Conservation (phyloP, 2,329 filamentous ascomycete genomes). For the Thelonectria rubi region DNA sequence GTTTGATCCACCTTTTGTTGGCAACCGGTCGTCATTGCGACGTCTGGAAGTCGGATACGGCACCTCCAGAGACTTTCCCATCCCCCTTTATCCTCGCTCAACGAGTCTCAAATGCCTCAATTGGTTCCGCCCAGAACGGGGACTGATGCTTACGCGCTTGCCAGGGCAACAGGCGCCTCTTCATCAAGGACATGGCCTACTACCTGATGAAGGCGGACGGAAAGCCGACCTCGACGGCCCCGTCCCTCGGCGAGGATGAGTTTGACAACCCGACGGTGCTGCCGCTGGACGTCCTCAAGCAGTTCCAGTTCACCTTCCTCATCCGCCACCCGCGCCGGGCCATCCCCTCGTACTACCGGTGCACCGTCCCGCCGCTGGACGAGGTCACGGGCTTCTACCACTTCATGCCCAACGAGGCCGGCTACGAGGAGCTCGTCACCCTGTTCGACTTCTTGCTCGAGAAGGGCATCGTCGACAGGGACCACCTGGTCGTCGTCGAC, state of each 20-base stretch:
- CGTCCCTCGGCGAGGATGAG: conserved; percentile 76
- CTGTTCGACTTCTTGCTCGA: conserved; percentile 85
- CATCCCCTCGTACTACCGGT: conserved; percentile 94
- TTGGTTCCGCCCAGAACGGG: neutral
- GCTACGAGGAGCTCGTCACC: conserved; percentile 86
- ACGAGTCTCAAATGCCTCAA: neutral
- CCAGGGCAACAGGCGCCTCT: conserved; percentile 83
- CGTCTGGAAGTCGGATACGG: neutral
- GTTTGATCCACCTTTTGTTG: conserved; percentile 14
- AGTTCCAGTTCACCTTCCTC: conserved; percentile 94
- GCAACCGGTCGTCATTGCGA: conserved; percentile 8
- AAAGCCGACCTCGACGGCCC: conserved; percentile 75
- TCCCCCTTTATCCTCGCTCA: neutral
- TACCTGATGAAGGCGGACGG: conserved; percentile 83
- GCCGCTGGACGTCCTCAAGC: conserved; percentile 75
- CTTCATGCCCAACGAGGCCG: conserved; percentile 88
- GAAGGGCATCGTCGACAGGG: conserved; percentile 75
- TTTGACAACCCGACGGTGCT: conserved; percentile 85
- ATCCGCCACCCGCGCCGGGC: conserved; percentile 94
- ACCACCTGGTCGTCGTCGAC: conserved; percentile 84
- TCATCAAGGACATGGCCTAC: conserved; percentile 98
- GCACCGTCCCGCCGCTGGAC: conserved; percentile 87
- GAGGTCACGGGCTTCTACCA: conserved; percentile 84
- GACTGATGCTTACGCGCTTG: conserved; percentile 39
- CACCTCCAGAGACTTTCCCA: neutral